These are phyloP conservation scores for Lyophyllum atratum DNA, from an alignment of 768 basidiomycete genomes.

Conservation along the genomic window DNA sequence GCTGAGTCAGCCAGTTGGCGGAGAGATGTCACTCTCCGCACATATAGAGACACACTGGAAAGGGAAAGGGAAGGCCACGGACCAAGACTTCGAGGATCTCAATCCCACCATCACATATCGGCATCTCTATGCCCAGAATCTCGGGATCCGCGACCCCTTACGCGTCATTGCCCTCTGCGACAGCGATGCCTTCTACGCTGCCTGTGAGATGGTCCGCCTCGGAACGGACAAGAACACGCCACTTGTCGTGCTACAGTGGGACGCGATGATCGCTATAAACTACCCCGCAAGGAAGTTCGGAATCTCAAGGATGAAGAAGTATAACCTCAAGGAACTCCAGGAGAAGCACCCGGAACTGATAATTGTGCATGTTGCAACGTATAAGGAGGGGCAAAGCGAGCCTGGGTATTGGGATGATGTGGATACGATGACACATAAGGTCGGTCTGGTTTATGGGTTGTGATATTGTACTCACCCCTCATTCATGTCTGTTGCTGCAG, in stretches of 20 bases:
- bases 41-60: conserved; percentile 38
- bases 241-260: conserved; percentile 88
- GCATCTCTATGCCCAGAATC: conserved; percentile 67
- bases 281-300: conserved; percentile 93
- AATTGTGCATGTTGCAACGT: conserved; percentile 94
- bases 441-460: conserved; percentile 27
- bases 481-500: conserved; percentile 34
- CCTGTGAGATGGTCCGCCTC: conserved; percentile 85
- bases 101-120: conserved; percentile 76
- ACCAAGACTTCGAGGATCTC: conserved; percentile 59
- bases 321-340: conserved; percentile 66
- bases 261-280: conserved; percentile 89
- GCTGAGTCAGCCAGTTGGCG: too few relatives aligned
- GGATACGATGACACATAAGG: conserved; percentile 91
- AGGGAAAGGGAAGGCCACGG: conserved; percentile 53
- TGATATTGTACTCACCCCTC: background rate
- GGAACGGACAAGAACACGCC: conserved; percentile 61
- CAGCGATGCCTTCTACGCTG: conserved; percentile 83
- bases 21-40: conserved; percentile 1
- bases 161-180: conserved; percentile 90
- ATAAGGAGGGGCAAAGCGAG: conserved; percentile 82
- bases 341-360: conserved; percentile 83
- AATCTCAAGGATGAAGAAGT: conserved; percentile 88
- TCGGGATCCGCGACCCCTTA: conserved; percentile 73
- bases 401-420: conserved; percentile 93